Evolutionary conservation across 2,329 filamentous ascomycete species (phyloP).

Genomic region (Exophiala sp.): DNA sequence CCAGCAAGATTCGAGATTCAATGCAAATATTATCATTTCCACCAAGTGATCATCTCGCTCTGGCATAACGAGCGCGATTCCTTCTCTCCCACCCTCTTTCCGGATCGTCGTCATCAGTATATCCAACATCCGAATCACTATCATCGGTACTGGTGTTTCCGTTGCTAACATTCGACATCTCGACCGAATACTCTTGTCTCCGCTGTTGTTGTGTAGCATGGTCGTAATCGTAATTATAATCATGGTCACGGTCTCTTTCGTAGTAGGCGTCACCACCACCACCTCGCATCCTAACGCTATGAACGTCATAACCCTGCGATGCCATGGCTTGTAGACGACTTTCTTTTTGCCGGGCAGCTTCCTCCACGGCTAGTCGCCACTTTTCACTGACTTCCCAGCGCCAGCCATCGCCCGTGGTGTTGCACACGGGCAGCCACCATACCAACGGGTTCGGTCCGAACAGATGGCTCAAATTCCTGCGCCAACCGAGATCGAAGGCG

Average conservation of each 20-base stretch:
- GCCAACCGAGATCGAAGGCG: conserved; percentile 87
- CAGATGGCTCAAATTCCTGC: conserved; percentile 73
- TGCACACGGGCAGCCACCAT: conserved; percentile 79
- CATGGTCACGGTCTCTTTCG: conserved; percentile 10
- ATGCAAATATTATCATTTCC: not conserved
- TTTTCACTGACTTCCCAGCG: conserved; percentile 79
- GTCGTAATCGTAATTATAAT: conserved; percentile 5
- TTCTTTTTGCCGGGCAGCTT: conserved; percentile 25
- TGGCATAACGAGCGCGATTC: not conserved
- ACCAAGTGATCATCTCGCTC: too few species aligned
- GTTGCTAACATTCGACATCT: conserved; percentile 24
- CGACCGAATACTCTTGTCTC: conserved; percentile 5
- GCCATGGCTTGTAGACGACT: conserved; percentile 14
- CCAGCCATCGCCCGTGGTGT: conserved; percentile 90
- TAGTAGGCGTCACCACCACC: conserved; percentile 8
- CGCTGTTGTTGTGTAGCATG: conserved; percentile 1
- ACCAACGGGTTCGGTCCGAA: conserved; percentile 70
- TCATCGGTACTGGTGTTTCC: conserved; percentile 12
- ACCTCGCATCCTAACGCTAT: not conserved
- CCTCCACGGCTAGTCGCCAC: conserved; percentile 64
- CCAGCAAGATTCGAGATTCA: not conserved
- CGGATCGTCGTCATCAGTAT: conserved; percentile 4
- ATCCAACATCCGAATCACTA: conserved; percentile 17
- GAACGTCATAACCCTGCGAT: conserved; percentile 27
- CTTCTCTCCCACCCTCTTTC: conserved; percentile 8